These are phyloP conservation scores for Candida broadrunensis DNA, from an alignment of 805 yeast genomes.

Conservation along the genomic window DNA sequence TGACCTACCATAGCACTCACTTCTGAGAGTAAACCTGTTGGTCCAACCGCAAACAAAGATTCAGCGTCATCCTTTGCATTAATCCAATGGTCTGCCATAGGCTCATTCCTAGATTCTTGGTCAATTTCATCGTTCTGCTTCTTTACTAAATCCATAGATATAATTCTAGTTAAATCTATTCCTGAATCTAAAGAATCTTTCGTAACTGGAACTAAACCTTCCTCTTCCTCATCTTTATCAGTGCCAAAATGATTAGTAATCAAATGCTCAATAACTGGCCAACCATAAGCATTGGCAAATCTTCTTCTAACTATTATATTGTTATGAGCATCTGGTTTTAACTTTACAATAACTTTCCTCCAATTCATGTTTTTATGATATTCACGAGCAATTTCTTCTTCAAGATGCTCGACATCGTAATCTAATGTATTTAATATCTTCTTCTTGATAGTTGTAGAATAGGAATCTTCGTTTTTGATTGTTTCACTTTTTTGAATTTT, in stretches of 20 bases:
- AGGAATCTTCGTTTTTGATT: background rate
- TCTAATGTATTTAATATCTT: constrained; percentile 23
- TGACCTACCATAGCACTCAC: constrained; percentile 57
- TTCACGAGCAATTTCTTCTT: constrained; percentile 81
- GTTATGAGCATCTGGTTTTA: constrained; percentile 93
- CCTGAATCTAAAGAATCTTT: constrained; percentile 26
- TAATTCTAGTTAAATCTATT: constrained; percentile 22
- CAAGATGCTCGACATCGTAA: constrained; percentile 44
- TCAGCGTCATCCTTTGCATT: constrained; percentile 39
- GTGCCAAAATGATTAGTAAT: constrained; percentile 60
- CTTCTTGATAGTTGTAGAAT: constrained; percentile 9
- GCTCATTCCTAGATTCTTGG: constrained; percentile 10
- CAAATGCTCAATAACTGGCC: constrained; percentile 87
- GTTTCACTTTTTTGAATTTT: background rate
- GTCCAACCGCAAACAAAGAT: constrained; percentile 54
- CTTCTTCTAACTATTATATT: constrained; percentile 85
- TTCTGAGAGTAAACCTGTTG: constrained; percentile 67
- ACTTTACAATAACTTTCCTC: constrained; percentile 85
- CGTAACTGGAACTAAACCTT: background rate
- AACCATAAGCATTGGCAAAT: constrained; percentile 91
- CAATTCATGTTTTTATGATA: constrained; percentile 85
- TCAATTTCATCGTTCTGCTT: constrained; percentile 36
- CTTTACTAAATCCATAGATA: constrained; percentile 33
- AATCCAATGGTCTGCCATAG: constrained; percentile 47
- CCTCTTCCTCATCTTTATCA: constrained; percentile 13